Evolutionary conservation across 805 yeast genomes (phyloP), one percentile per base, ranked within the genome.

Genomic region (Candida maris): DNA sequence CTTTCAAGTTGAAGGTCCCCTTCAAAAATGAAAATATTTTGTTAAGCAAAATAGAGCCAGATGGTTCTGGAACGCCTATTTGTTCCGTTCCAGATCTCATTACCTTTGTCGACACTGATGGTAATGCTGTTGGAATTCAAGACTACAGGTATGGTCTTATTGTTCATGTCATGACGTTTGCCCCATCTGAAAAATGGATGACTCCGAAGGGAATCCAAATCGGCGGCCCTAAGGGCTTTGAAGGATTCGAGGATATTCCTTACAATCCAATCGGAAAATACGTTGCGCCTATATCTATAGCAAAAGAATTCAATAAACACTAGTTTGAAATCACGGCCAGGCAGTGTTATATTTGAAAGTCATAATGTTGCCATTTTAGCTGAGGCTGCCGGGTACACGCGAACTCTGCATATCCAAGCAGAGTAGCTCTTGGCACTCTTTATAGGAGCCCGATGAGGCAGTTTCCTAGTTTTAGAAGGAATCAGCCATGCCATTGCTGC

Each of bases 41-140:
- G 6, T 66, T 65, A 5, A 52, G 47, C 32, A 33, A 53, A 9
- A 46, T 50, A 19, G 51, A 46, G 20, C 38, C 34, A 5, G 44
- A 48, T 4, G 45, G 46, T 12, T 37, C 29, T 6, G 54, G 52
- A 14, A 49, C 51, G 18, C 47, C 54, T 4, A 45, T 67, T 6
- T 56, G 65, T 34, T 53, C 66, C 7, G 73, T 65, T 9, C 73
- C 73, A 17, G 73, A 68, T 44, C 37, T 68, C 23, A 65, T 68
- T 39, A 43, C 69, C 2, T 61, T 66, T 13, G 43, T 59, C 22
- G 70, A 67, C 41, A 45, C 56, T 10, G 69, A 65, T 32, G 54
- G 60, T 20, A 70, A 70, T 24, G 71, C 71, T n/a, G 62, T 67
- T 13, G 72, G 73, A 3, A 67, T 70, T 1, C 71, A 67, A 21